phyloP scores from a whole-genome alignment of 768 basidiomycete genomes.

The Xanthoconium purpureum region DNA sequence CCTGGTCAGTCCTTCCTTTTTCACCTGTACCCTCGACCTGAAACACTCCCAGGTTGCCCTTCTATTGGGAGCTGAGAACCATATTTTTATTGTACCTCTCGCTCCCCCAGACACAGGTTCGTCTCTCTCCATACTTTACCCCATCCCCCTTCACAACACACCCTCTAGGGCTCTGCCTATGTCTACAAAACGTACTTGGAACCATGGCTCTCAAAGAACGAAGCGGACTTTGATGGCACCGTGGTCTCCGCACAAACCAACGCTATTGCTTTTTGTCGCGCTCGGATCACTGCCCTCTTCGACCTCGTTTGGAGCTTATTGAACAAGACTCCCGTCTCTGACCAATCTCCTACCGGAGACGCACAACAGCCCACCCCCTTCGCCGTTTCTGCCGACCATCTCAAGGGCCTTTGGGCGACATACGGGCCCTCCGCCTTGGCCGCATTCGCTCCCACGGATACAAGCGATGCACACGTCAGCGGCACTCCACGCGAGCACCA shows the following conservation, averaged over 20 bases:
- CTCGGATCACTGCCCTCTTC: constrained; percentile 47
- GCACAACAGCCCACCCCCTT: constrained; percentile 12
- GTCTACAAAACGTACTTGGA: constrained; percentile 58
- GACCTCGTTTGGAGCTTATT: constrained; percentile 43
- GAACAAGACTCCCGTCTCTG: constrained; percentile 35
- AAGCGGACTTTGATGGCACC: constrained; percentile 56
- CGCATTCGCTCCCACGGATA: constrained; percentile 19
- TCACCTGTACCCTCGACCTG: background rate
- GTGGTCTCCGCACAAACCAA: constrained; percentile 55
- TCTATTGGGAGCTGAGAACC: constrained; percentile 75
- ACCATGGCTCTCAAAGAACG: constrained; percentile 59
- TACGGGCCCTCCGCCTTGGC: constrained; percentile 41
- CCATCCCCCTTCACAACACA: constrained; percentile 4
- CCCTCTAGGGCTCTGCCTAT: constrained; percentile 61
- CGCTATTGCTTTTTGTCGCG: constrained; percentile 51
- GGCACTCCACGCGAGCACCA: background rate
- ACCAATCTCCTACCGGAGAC: constrained; percentile 27
- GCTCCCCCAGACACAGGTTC: constrained; percentile 67
- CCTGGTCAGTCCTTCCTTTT: constrained; percentile 46
- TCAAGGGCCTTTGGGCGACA: constrained; percentile 39
- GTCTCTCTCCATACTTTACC: constrained; percentile 2
- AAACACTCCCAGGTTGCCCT: constrained; percentile 56
- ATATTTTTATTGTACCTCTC: constrained; percentile 63
- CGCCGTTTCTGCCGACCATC: constrained; percentile 27
- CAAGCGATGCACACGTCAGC: constrained; percentile 10